Percentiles rank a stretch among this genome's conserved stretches.
Evolutionary conservation across 176 grass and related monocot genomes (phyloP).

Genomic region (Oryza rufipogon): DNA sequence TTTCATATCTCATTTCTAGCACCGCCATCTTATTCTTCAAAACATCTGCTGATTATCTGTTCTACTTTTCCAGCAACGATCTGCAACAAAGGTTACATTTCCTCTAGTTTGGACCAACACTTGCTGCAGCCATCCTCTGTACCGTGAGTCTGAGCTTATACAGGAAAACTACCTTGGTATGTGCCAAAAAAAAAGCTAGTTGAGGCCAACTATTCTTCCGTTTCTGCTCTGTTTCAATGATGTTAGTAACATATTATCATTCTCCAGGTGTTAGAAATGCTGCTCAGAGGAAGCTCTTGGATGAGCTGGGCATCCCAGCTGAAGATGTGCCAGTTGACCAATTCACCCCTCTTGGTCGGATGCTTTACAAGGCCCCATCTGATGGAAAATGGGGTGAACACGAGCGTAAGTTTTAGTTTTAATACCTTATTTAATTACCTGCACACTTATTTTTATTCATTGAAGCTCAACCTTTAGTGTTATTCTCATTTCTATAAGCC

Average conservation of each 20-base stretch:
- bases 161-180: constrained; percentile 87
- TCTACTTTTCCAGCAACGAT: constrained; percentile 76
- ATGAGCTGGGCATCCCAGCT: constrained; percentile 84
- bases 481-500: no score
- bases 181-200: not conserved
- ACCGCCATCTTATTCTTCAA: not conserved
- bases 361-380: constrained; percentile 95
- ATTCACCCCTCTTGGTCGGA: constrained; percentile 83
- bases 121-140: constrained; percentile 97
- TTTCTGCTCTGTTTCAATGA: not conserved
- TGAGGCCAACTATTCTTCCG: not conserved
- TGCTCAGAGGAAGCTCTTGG: constrained; percentile 88
- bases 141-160: constrained; percentile 93
- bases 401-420: constrained; percentile 58
- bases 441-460: not conserved
- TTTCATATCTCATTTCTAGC: not conserved
- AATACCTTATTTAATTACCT: not conserved
- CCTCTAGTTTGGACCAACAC: constrained; percentile 98
- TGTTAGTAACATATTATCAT: not conserved
- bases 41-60: not conserved
- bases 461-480: not conserved
- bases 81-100: constrained; percentile 92
- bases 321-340: constrained; percentile 82
- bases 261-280: constrained; percentile 87
- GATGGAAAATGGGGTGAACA: constrained; percentile 98